A percentile compares a stretch with the other conserved stretches of the same genome.
These are phyloP conservation scores for Erodium moschatum DNA, from an alignment of 441 rosid genomes.

Conservation along the genomic window DNA sequence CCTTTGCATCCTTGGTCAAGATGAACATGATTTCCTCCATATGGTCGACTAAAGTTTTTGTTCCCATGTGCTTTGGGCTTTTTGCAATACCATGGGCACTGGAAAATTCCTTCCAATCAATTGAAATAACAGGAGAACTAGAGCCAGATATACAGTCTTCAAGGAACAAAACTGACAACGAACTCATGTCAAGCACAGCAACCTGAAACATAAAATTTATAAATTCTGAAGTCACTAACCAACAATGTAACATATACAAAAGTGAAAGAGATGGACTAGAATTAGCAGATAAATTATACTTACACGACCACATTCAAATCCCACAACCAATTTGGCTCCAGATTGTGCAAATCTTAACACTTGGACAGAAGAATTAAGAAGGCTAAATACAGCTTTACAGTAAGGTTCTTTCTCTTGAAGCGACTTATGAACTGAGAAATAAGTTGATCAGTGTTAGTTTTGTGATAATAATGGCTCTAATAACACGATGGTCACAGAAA, in stretches of 20 bases:
- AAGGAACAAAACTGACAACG: constrained; percentile 42
- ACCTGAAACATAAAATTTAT: constrained; percentile 38
- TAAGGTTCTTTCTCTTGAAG: constrained; percentile 36
- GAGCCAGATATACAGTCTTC: constrained; percentile 31
- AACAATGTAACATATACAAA: constrained; percentile 13
- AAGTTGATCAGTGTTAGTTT: constrained; percentile 19
- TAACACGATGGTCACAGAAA: constrained; percentile 2
- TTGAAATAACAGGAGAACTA: constrained; percentile 41
- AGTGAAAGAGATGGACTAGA: constrained; percentile 3
- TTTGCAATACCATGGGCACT: constrained; percentile 24
- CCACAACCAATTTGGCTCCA: constrained; percentile 53
- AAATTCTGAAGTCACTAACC: constrained; percentile 18
- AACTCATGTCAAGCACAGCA: constrained; percentile 43
- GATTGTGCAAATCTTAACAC: constrained; percentile 35
- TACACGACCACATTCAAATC: constrained; percentile 50
- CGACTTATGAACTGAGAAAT: constrained; percentile 35
- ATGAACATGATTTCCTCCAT: constrained; percentile 34
- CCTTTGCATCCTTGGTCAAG: constrained; percentile 44
- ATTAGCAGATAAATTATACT: constrained; percentile 24
- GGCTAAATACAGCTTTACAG: constrained; percentile 41
- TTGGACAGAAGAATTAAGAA: constrained; percentile 43
- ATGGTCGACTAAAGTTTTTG: constrained; percentile 24
- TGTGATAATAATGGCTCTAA: constrained; percentile 17
- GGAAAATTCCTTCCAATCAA: constrained; percentile 33
- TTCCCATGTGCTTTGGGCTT: constrained; percentile 31